Conservation (phyloP, 1,284 basidiomycete genomes). For the Naganishia sp. region DNA sequence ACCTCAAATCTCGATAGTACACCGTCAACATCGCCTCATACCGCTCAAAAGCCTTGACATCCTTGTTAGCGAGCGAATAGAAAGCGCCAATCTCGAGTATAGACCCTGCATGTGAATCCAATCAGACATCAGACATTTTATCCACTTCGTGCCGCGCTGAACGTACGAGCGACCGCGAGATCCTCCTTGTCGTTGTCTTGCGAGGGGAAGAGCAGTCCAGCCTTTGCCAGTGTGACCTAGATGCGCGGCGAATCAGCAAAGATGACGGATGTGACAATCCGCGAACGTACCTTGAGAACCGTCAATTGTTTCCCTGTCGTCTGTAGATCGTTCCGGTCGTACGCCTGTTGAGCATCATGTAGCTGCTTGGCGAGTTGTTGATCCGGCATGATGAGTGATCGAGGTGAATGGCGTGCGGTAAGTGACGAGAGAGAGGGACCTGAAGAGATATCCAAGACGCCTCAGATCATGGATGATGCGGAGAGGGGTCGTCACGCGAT, state of each 20-base stretch:
- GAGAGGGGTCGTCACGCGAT: background rate
- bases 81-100: slow-evolving; percentile 95
- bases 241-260: background rate
- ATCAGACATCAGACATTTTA: background rate
- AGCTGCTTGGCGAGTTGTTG: slow-evolving; percentile 7
- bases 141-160: background rate
- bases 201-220: slow-evolving; percentile 53
- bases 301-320: slow-evolving; percentile 39
- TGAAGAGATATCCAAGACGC: too few species aligned
- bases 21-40: slow-evolving; percentile 91
- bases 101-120: slow-evolving; percentile 63
- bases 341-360: slow-evolving; percentile 22
- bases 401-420: background rate
- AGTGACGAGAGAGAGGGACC: too few species aligned
- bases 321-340: slow-evolving; percentile 21
- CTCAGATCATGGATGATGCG: too few species aligned
- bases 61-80: slow-evolving; percentile 82
- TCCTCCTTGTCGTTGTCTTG: slow-evolving; percentile 46
- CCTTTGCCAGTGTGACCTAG: slow-evolving; percentile 51
- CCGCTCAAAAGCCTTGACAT: slow-evolving; percentile 89
- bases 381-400: slow-evolving; percentile 14
- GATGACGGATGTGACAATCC: background rate
- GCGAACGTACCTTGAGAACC: slow-evolving; percentile 47
- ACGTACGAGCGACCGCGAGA: slow-evolving; percentile 52
- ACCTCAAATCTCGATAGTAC: slow-evolving; percentile 89